Evolutionary conservation across 1,139 yeast genomes (phyloP), one percentile per base, ranked within the genome.

Genomic region (Candida gigantensis): DNA sequence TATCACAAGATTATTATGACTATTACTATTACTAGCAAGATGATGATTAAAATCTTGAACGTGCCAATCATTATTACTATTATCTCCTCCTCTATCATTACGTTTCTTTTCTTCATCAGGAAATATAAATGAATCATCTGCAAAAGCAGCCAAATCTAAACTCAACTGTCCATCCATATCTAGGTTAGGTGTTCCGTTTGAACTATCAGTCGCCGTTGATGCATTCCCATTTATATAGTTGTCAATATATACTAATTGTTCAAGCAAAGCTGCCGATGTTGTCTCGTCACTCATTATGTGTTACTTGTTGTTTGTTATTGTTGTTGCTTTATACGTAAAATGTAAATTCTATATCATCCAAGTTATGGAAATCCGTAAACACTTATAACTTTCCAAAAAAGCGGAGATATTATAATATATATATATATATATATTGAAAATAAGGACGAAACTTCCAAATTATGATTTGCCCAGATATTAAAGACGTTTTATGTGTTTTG

Each of bases 111-210:
- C 89, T 53, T 84, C 90, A 53, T 84, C 92, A 0, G 89, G 88
- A 53, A 84, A 84, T 3, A 84, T 74, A 48, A 84, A 84, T 6
- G 84, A 73, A 44, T 83, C 89, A 50, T 84, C 89, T 1, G 89
- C 90, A 68, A 84, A 84, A 1, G 88, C 89, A 12, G 88, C 84
- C 47, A 84, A 66, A 54, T 84, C 92, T 24, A 83, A 77, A 19
- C 84, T 78, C 19, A 83, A 60, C 47, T 83, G 83, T 39, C 83
- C 86, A 51, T 83, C 89, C 26, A 78, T 72, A 41, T 72, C 79
- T 42, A 70, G 46, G 57, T 63, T 65, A 4, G 72, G 72, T 0
- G 72, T 63, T 15, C 43, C 47, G 16, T 26, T 39, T 10, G 46
- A 41, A 15, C 43, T 42, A 7, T 38, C 42, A 12, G 38, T 31